Percentiles rank a stretch among this genome's conserved stretches.
These are phyloP conservation scores for Pythium volutum DNA, from an alignment of 352 stramenopile species.

Conservation along the genomic window DNA sequence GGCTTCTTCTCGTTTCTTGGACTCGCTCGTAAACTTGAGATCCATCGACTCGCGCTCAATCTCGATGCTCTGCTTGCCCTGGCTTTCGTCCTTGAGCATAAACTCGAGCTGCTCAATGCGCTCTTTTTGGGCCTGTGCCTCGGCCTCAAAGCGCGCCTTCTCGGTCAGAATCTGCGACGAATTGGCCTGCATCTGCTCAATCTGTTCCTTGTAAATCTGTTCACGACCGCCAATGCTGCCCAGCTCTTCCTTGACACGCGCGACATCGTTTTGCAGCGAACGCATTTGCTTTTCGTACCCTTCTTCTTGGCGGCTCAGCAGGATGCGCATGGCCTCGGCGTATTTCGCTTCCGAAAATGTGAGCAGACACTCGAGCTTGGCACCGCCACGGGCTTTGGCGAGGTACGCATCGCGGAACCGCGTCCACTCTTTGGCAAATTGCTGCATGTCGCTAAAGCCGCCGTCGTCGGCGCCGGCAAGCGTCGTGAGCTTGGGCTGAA, in stretches of 20 bases:
- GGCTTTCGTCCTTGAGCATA: conserved; percentile 55
- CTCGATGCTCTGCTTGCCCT: conserved; percentile 67
- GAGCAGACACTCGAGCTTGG: conserved; percentile 73
- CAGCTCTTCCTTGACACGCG: conserved; percentile 80
- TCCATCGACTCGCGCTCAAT: conserved; percentile 75
- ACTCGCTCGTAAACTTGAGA: conserved; percentile 57
- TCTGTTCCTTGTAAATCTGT: conserved; percentile 86
- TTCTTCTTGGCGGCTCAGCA: conserved; percentile 81
- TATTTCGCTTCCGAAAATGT: conserved; percentile 80
- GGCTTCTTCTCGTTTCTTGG: conserved; percentile 54
- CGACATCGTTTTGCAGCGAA: conserved; percentile 64
- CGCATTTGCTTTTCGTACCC: conserved; percentile 84
- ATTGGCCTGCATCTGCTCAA: conserved; percentile 77
- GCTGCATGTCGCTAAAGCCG: conserved; percentile 75
- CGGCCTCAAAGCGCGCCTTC: conserved; percentile 63
- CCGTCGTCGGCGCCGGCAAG: conserved; percentile 40
- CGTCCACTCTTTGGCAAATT: conserved; percentile 68
- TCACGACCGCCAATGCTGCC: conserved; percentile 74
- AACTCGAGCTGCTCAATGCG: conserved; percentile 67
- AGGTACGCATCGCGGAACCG: conserved; percentile 76
- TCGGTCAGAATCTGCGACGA: conserved; percentile 77
- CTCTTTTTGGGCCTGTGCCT: conserved; percentile 63
- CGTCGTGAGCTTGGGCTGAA: conserved; percentile 72
- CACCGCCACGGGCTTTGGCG: conserved; percentile 58
- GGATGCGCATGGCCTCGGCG: conserved; percentile 76